A percentile compares a stretch with the other conserved stretches of the same genome.
phyloP scores from a whole-genome alignment of 2,329 filamentous ascomycete genomes.

The Coniella vitis region DNA sequence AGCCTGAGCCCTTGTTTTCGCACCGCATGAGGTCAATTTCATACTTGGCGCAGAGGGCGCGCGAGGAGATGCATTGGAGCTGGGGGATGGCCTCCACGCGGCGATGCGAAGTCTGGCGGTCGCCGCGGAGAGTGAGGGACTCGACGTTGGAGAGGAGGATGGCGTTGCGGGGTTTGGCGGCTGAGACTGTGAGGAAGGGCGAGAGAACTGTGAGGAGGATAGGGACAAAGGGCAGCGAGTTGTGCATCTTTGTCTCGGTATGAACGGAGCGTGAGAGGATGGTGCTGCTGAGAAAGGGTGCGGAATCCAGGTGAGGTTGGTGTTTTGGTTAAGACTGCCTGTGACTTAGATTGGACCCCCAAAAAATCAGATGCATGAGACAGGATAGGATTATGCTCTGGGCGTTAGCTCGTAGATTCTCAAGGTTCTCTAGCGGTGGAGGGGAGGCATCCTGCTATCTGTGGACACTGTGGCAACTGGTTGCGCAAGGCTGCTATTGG shows the following conservation, averaged over 20 bases:
- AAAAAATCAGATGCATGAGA: no score
- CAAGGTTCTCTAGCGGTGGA: no score
- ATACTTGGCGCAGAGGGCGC: conserved; percentile 60
- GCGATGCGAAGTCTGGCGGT: conserved; percentile 63
- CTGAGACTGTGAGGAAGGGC: conserved; percentile 16
- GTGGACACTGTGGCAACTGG: no score
- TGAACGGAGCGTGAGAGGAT: not conserved
- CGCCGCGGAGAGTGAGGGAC: conserved; percentile 67
- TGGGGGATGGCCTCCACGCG: conserved; percentile 72
- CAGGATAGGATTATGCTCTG: no score
- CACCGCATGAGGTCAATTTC: conserved; percentile 80
- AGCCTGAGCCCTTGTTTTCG: conserved; percentile 75
- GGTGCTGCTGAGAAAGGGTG: not conserved
- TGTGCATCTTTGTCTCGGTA: no score
- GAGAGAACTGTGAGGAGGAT: not conserved
- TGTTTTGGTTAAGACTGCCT: no score
- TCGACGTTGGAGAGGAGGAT: conserved; percentile 59
- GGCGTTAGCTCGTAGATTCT: no score
- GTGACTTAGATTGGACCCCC: no score
- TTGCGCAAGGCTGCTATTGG: no score
- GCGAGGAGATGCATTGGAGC: conserved; percentile 67
- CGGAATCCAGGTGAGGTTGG: no score
- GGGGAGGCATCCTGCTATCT: no score
- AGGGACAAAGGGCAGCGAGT: not conserved
- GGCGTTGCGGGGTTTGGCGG: conserved; percentile 39